These are phyloP conservation scores for Globisporangium splendens DNA, from an alignment of 352 stramenopile genomes.

Conservation along the genomic window DNA sequence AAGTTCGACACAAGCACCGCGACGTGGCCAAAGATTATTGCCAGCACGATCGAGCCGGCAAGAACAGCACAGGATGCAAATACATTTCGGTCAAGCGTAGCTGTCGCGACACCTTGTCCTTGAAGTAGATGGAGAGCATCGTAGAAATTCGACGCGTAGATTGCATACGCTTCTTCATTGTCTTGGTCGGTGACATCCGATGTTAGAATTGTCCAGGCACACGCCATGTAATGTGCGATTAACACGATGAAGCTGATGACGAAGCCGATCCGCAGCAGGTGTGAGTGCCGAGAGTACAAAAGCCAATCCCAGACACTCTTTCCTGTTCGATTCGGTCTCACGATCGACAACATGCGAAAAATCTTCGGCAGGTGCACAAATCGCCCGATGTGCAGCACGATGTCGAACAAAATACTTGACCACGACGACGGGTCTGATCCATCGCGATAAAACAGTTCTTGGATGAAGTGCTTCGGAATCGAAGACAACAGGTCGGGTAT, in stretches of 20 bases:
- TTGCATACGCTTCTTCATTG: conserved; percentile 5
- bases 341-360: conserved; percentile 3
- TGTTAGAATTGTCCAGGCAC: conserved; percentile 37
- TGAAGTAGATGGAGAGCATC: conserved; percentile 40
- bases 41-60: conserved; percentile 41
- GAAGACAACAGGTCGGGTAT: conserved; percentile 4
- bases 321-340: neutral
- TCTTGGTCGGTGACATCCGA: neutral
- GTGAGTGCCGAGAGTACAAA: conserved; percentile 22
- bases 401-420: neutral
- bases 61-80: conserved; percentile 39
- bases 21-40: conserved; percentile 58
- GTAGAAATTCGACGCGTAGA: conserved; percentile 41
- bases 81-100: conserved; percentile 25
- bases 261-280: conserved; percentile 27
- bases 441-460: neutral
- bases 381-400: neutral
- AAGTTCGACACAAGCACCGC: conserved; percentile 55
- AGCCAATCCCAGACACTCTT: conserved; percentile 16
- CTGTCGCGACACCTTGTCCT: conserved; percentile 39
- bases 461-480: conserved; percentile 6
- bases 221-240: conserved; percentile 44
- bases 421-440: neutral
- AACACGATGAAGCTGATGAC: conserved; percentile 30
- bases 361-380: conserved; percentile 1